Base-by-base conservation (phyloP, 768 basidiomycete genomes). In the Amanita muscaria region DNA sequence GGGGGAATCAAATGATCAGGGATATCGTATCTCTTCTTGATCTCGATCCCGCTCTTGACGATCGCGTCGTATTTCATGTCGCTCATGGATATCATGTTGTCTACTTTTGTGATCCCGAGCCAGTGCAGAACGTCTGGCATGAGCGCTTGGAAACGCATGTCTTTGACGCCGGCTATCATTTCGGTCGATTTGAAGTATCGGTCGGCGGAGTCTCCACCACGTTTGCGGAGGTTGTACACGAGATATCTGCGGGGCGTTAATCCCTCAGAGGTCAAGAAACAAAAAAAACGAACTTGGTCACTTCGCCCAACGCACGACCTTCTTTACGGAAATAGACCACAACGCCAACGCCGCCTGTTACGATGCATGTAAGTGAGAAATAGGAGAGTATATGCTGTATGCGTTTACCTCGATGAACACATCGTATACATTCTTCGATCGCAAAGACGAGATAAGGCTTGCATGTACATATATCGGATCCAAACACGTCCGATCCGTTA, bases 91-190 rank as follows among this genome's bases (percentile, higher is more conserved):
- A 94, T 81, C 81, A 98, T 79, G 56, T 82, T 82, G 62, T 90
- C 80, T 35, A 98, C 77, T 72, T 88, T 88, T 64, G 59, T 81
- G 57, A 98, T 85, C 0, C 94, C 94, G 14, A 98, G 64, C 89
- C 92, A 98, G 59, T 92, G 90, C 35, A 97, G 66, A 5, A 96
- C 85, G 59, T 98, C 94, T 3, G 94, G 94, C 92, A 98, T 96
- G 49, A 90, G 70, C 16, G 83, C 88, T 59, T 76, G 80, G 80
- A 92, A 92, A n/a, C 90, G 78, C 88, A 91, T 89, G 57, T 92
- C 89, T 65, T 90, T 88, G 18, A 96, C 92, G 7, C 93, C 93
- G 0, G 93, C 93, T 48, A 97, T 88, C 51, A 87, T 68, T 63
- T 93, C 93, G 0, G 94, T 97, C 4, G 83, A 80, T 59, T 86